Base-by-base conservation (phyloP, 805 yeast species). In the Candida cerambycidarum region DNA sequence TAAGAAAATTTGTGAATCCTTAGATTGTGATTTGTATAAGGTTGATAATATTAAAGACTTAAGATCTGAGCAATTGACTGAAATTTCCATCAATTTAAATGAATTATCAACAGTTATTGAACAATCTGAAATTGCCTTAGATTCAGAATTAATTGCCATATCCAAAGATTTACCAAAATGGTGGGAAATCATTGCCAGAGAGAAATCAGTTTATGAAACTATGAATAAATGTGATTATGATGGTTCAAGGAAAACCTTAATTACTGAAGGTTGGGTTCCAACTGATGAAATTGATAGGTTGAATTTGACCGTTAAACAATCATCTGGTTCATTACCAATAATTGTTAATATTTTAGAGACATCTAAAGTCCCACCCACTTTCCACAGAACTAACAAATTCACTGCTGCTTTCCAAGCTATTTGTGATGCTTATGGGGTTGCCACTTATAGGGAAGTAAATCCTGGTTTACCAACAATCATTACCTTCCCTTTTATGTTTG, bases 261-360 rank as follows among this genome's bases (percentile, higher is more conserved):
- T 92, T 37, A 96, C 95, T 15, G 98, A 95, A 70, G 99, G 98
- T 24, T 93, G 99, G 99, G 71, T 88, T 15, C 98, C 99, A 30
- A 75, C 82, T 15, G 80, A 79, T 48, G 96, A 89, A 47, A 66
- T 90, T 29, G 73, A 75, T 5, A 53, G 67, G n/a, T 80, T 92
- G 43, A 84, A 82, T 48, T 65, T 73, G 30, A 77, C 90, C 1
- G 68, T 93, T 48, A 78, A 83, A 52, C 80, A 78, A 33, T 78
- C 85, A 19, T 78, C 85, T 21, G 82, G 79, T 30, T 60, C 70
- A n/a, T 60, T 75, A 10, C 78, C 78, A 15, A 74, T 81, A 11
- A 78, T 78, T 34, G 54, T 59, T 19, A 78, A 78, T 48, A 73
- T 72, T 24, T 76, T 93, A 41, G 75, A 80, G 42, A 90, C 98